Evolutionary conservation across 306 rosid species (phyloP).

Genomic region (Vigna nakashimae): DNA sequence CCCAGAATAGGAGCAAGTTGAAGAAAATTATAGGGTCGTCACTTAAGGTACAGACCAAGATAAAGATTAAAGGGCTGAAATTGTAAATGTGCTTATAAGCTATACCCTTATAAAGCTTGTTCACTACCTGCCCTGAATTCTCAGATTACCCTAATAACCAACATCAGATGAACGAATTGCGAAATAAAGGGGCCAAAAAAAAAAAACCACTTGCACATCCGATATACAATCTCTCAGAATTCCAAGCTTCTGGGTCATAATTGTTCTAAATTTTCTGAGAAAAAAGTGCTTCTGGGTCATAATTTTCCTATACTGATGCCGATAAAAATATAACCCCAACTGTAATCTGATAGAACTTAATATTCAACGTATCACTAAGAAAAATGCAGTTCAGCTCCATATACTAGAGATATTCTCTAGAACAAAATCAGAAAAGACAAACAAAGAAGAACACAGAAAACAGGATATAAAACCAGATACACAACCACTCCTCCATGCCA

Average conservation of each 20-base stretch:
- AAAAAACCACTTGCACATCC: not conserved
- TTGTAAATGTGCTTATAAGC: not conserved
- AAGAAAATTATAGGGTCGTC: not conserved
- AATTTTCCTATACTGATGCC: not conserved
- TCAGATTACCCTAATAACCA: not conserved
- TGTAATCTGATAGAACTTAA: no score
- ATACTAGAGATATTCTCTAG: not conserved
- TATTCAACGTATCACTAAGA: not conserved
- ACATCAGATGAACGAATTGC: not conserved
- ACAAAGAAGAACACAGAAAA: not conserved
- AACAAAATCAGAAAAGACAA: not conserved
- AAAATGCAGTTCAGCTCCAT: not conserved
- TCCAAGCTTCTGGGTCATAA: not conserved
- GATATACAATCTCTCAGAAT: not conserved
- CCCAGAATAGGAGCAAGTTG: no score
- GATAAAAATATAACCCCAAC: not conserved
- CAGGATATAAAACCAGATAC: not conserved
- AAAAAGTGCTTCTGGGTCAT: not conserved
- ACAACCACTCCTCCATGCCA: not conserved
- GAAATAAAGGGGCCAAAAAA: not conserved
- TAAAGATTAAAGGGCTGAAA: no score
- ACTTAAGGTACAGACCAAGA: not conserved
- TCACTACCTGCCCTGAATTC: not conserved
- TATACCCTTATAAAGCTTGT: conserved; percentile 2
- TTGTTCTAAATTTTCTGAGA: conserved; percentile 2